These are phyloP conservation scores for Acanthamoeba divionensis DNA, from an alignment of 208 protist species.

Conservation along the genomic window DNA sequence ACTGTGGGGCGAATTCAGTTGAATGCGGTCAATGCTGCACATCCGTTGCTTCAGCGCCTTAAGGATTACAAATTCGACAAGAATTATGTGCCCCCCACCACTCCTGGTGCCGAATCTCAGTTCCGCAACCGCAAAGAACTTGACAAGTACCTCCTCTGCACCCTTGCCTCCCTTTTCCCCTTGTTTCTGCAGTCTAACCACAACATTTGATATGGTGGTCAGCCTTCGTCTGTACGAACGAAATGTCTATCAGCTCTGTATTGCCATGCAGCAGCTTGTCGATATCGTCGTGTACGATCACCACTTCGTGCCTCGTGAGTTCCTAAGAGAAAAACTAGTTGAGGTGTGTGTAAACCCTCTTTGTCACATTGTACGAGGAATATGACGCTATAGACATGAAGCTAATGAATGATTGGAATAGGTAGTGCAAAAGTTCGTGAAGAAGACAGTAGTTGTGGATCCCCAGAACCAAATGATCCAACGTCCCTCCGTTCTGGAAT, in stretches of 20 bases:
- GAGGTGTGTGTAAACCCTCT: too few relatives aligned
- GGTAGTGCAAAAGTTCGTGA: background rate
- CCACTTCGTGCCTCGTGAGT: background rate
- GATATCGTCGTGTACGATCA: background rate
- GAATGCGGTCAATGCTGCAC: background rate
- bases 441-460: background rate
- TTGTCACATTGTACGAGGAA: too few relatives aligned
- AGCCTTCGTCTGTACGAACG: constrained; percentile 20
- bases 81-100: background rate
- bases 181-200: background rate
- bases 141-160: constrained; percentile 8
- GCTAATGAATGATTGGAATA: too few relatives aligned
- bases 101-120: background rate
- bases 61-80: constrained; percentile 50
- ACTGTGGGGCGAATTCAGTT: too few relatives aligned
- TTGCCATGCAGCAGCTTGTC: background rate
- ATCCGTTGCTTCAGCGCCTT: background rate
- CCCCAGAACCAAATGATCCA: background rate
- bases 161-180: too few relatives aligned
- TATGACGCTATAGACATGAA: too few relatives aligned
- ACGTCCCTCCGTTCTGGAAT: constrained; percentile 20
- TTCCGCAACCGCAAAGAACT: constrained; percentile 2
- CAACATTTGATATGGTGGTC: background rate
- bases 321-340: background rate
- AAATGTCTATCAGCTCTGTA: constrained; percentile 16